Base-by-base conservation (phyloP, 768 basidiomycete genomes). In the Naganishia onofrii region DNA sequence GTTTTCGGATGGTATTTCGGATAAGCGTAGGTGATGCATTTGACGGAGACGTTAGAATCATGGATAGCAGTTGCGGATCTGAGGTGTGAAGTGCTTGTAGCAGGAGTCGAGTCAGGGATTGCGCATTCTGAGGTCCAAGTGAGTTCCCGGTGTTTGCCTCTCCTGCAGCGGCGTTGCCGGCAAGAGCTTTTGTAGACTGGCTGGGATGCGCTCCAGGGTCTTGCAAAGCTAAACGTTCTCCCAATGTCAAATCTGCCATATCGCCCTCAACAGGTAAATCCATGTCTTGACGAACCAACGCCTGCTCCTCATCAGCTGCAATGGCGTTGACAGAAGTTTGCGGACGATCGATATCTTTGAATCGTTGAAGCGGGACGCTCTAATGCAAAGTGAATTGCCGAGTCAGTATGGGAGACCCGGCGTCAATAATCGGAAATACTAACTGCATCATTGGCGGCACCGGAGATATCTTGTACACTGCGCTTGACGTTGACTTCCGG, bases 21-120 rank as follows among this genome's bases (percentile, higher is more conserved):
- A 99, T 90, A 56, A 99, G 83, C 1, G 83, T 80, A n/a, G 85
- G 83, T 75, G 94, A 89, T 21, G 92, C 90, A 81, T 97, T 91
- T 0, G 87, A 83, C 34, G 95, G 82, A 82, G 93, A 95, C 29
- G 89, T 89, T 23, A 81, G 72, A 66, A 78, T 78, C 8, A 81
- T 64, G 77, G 96, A 92, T 70, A 98, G 83, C 44, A 98, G 83
- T 12, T 87, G 87, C 2, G 90, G 86, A 83, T 99, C 96, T 23
- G 90, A 89, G 0, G 96, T 97, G 79, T 99, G 96, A 31, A 99
- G 82, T 0, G 96, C 95, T 82, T 99, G 96, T 69, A 95, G 91
- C 58, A 99, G 85, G 31, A 95, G 94, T 67, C 93, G 89, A 31
- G 95, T 92, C 70, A 98, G 85, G 0, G 95, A 94, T 73, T 89